phyloP scores from a whole-genome alignment of 768 basidiomycete genomes.

The Crucibulum laeve region DNA sequence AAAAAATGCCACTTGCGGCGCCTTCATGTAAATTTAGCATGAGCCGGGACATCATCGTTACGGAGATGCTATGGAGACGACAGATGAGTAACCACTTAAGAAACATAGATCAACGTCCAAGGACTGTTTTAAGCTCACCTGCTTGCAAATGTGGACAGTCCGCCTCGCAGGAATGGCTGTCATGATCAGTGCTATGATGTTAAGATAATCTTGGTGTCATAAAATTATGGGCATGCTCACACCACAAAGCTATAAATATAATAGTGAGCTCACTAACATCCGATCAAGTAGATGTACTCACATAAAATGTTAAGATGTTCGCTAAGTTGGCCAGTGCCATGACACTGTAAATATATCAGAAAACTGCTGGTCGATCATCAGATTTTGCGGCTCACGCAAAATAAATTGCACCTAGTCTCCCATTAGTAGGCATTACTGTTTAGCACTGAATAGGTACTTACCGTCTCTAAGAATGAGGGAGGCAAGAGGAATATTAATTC shows the following conservation, averaged over 20 bases:
- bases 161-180: slow-evolving; percentile 41
- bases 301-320: slow-evolving; percentile 34
- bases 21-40: slow-evolving; percentile 50
- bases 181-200: background rate
- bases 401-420: slow-evolving; percentile 43
- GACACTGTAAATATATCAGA: slow-evolving; percentile 24
- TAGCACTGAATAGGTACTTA: slow-evolving; percentile 16
- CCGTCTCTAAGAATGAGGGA: slow-evolving; percentile 46
- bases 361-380: background rate
- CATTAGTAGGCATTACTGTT: background rate
- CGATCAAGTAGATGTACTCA: slow-evolving; percentile 12
- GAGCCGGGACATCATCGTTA: slow-evolving; percentile 50
- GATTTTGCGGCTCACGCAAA: slow-evolving; percentile 37
- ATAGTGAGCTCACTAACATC: slow-evolving; percentile 3
- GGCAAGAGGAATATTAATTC: slow-evolving; percentile 28
- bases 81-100: background rate
- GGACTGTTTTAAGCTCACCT: slow-evolving; percentile 23
- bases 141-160: slow-evolving; percentile 46
- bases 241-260: slow-evolving; percentile 16
- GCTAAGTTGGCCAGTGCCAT: slow-evolving; percentile 48
- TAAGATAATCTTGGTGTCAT: slow-evolving; percentile 1
- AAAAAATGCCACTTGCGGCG: slow-evolving; percentile 28
- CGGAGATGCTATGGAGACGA: slow-evolving; percentile 33
- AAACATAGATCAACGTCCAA: background rate
- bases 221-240: slow-evolving; percentile 10